These are phyloP conservation scores for Fusarium lyarnte DNA, from an alignment of 2,329 filamentous ascomycete species.

Conservation along the genomic window DNA sequence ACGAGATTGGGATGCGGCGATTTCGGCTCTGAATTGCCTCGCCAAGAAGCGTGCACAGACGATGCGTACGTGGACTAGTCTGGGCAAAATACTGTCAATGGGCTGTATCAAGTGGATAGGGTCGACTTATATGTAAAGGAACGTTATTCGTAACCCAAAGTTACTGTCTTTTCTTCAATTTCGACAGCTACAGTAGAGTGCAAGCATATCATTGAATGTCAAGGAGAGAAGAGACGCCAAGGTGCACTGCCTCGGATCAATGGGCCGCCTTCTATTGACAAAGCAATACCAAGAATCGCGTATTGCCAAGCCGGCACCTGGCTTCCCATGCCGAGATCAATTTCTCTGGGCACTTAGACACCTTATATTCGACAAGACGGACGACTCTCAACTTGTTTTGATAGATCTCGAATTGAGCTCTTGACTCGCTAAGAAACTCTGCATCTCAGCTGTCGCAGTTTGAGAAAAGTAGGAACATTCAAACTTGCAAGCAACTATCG, in stretches of 20 bases:
- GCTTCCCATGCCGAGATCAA: slow-evolving; percentile 4
- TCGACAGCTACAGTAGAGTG: neutral
- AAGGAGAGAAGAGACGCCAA: neutral
- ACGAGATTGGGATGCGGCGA: slow-evolving; percentile 1
- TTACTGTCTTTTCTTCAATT: neutral
- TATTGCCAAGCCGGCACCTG: slow-evolving; percentile 16
- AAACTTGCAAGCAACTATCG: no score
- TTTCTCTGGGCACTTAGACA: neutral
- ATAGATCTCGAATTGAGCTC: no score
- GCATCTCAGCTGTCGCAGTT: no score
- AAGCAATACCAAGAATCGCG: neutral
- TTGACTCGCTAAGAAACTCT: no score
- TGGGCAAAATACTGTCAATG: neutral
- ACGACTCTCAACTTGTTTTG: fast-evolving
- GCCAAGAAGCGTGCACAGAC: slow-evolving; percentile 24
- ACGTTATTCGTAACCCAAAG: no score
- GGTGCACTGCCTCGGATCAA: neutral
- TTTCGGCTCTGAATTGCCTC: slow-evolving; percentile 15
- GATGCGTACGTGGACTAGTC: neutral
- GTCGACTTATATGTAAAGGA: neutral
- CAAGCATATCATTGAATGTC: fast-evolving
- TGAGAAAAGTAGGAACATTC: no score
- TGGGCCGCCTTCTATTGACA: neutral
- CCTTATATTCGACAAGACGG: no score
- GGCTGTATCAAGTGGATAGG: fast-evolving